Percentiles rank a stretch among this genome's conserved stretches.
These are phyloP conservation scores for Botrytis medusae DNA, from an alignment of 2,329 filamentous ascomycete genomes.

Conservation along the genomic window DNA sequence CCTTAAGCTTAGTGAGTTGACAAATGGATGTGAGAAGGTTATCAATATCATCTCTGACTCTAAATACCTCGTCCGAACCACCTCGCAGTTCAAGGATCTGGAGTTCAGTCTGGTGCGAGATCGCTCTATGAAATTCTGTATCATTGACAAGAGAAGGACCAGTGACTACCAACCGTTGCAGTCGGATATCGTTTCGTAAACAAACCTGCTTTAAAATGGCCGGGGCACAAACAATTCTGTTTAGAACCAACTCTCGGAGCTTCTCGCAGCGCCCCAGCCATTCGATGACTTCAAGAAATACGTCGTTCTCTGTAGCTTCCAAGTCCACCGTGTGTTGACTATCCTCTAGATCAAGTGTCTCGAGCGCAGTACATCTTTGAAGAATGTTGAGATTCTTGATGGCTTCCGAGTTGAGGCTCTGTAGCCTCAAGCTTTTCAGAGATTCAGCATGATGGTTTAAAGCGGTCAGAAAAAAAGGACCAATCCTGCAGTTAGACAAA, in stretches of 20 bases:
- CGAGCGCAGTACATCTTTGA: conserved; percentile 49
- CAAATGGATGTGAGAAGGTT: conserved; percentile 52
- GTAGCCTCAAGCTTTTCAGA: conserved; percentile 53
- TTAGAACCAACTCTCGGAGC: conserved; percentile 52
- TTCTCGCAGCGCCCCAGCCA: conserved; percentile 56
- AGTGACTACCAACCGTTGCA: conserved; percentile 51
- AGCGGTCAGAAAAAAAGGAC: conserved; percentile 53
- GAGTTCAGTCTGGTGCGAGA: conserved; percentile 51
- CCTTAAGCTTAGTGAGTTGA: conserved; percentile 50
- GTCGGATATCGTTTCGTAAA: conserved; percentile 46
- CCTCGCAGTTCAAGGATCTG: conserved; percentile 47
- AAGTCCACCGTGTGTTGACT: conserved; percentile 46
- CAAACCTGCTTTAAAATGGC: conserved; percentile 53
- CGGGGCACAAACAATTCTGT: conserved; percentile 51
- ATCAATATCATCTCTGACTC: conserved; percentile 47
- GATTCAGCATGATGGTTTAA: conserved; percentile 54
- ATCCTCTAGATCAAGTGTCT: conserved; percentile 49
- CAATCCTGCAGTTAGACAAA: conserved; percentile 55
- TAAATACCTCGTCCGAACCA: conserved; percentile 47
- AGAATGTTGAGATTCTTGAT: conserved; percentile 51
- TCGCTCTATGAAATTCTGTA: conserved; percentile 51
- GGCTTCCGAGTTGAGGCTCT: conserved; percentile 48
- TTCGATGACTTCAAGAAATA: conserved; percentile 50
- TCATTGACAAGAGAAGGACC: conserved; percentile 50
- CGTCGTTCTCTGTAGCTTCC: conserved; percentile 52